Percentiles rank a stretch among this genome's conserved stretches.
phyloP scores from a whole-genome alignment of 495 filamentous ascomycete species.

The Neurospora tetraspora region DNA sequence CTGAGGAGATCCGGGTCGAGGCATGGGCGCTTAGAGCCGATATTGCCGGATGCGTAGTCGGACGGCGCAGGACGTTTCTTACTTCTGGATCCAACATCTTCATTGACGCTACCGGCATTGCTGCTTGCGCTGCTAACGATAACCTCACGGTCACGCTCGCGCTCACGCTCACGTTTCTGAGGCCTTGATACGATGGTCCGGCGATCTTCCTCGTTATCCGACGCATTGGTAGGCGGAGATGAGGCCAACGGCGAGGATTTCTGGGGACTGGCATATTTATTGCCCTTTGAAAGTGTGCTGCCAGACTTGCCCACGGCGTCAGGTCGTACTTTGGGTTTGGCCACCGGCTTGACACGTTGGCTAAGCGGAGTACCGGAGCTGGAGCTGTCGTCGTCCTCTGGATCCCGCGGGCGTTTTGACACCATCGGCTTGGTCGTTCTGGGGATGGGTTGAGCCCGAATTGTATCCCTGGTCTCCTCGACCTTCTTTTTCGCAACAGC shows the following conservation, averaged over 20 bases:
- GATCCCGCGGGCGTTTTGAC: constrained; percentile 26
- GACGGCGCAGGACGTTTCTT: constrained; percentile 30
- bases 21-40: constrained; percentile 28
- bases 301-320: not conserved
- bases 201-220: constrained; percentile 43
- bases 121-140: constrained; percentile 18
- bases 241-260: constrained; percentile 68
- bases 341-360: constrained; percentile 36
- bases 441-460: constrained; percentile 21
- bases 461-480: constrained; percentile 22
- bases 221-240: constrained; percentile 68
- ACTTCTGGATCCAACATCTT: constrained; percentile 4
- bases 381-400: constrained; percentile 41
- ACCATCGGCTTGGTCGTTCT: constrained; percentile 18
- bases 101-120: constrained; percentile 9
- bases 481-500: constrained; percentile 7
- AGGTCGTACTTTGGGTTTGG: constrained; percentile 8
- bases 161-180: constrained; percentile 13
- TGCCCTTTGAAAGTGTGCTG: not conserved
- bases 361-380: constrained; percentile 41
- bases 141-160: constrained; percentile 22
- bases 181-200: not conserved
- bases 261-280: not conserved
- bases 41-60: constrained; percentile 13
- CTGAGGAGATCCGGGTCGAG: constrained; percentile 30